phyloP scores from a whole-genome alignment of 2,329 filamentous ascomycete genomes.

The Claviceps spartinae region DNA sequence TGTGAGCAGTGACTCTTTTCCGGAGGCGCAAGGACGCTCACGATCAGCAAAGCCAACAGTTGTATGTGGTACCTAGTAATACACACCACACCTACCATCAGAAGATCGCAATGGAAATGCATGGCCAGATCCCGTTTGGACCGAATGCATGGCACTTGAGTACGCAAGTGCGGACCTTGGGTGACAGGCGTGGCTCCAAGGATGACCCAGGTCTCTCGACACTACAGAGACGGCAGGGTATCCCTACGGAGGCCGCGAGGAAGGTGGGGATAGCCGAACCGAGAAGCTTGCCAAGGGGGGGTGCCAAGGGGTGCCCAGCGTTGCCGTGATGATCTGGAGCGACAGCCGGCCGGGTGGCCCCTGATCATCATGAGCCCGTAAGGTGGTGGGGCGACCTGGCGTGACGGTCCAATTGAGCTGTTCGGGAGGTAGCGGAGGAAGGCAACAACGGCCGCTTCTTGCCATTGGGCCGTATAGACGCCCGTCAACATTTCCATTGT shows the following conservation, averaged over 20 bases:
- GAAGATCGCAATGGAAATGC: neutral
- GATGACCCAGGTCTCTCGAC: neutral
- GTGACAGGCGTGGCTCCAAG: conserved; percentile 1
- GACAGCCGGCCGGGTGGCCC: neutral
- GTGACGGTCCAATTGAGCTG: neutral
- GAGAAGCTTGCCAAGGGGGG: neutral
- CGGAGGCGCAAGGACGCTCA: neutral
- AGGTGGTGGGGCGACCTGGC: neutral
- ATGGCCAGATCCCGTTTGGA: neutral
- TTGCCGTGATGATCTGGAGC: neutral
- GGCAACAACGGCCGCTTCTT: neutral
- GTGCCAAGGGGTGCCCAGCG: neutral
- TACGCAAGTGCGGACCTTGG: neutral
- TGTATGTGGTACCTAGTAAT: neutral
- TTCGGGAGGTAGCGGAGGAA: neutral
- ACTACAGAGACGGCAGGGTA: neutral
- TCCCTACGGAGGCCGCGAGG: neutral
- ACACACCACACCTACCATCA: neutral
- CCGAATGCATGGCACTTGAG: neutral
- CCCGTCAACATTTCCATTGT: neutral
- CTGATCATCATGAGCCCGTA: neutral
- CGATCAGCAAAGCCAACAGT: neutral
- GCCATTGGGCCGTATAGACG: neutral
- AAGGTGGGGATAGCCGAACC: neutral
- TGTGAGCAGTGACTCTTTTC: neutral